A percentile compares a stretch with the other conserved stretches of the same genome.
phyloP scores from a whole-genome alignment of 495 filamentous ascomycete genomes.

The Trichoderma gamsii region DNA sequence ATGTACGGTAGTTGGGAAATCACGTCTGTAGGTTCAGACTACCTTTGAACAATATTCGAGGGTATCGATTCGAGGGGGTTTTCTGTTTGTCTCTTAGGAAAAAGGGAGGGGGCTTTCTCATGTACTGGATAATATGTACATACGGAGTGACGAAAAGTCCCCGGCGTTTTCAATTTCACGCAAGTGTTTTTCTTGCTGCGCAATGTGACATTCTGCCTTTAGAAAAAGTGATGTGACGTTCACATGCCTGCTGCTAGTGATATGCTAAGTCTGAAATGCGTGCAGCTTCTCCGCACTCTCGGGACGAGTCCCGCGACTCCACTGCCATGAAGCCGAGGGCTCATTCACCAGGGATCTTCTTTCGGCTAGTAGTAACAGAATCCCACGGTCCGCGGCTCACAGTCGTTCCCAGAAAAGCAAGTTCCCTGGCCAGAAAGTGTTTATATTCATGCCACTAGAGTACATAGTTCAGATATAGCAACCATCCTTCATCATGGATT shows the following conservation, averaged over 20 bases:
- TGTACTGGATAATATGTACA: not conserved
- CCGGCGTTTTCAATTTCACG: not conserved
- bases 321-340: slow-evolving; percentile 2
- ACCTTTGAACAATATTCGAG: not conserved
- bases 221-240: not conserved
- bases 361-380: not conserved
- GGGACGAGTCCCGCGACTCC: not conserved
- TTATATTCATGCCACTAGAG: slow-evolving; percentile 1
- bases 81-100: not conserved
- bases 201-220: not conserved
- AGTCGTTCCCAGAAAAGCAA: not conserved
- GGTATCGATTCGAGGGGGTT: not conserved
- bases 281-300: slow-evolving; percentile 4
- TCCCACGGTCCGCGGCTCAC: not conserved
- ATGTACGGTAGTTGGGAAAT: not conserved
- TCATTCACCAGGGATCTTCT: not conserved
- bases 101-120: not conserved
- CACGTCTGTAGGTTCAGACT: not conserved
- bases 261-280: not conserved
- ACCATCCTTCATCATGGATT: not conserved
- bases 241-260: not conserved
- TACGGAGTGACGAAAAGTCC: slow-evolving; percentile 12
- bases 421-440: not conserved
- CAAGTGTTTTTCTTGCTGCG: not conserved
- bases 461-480: not conserved